These are phyloP conservation scores for Debaryomyces coudertii DNA, from an alignment of 1,139 yeast species.

Conservation along the genomic window DNA sequence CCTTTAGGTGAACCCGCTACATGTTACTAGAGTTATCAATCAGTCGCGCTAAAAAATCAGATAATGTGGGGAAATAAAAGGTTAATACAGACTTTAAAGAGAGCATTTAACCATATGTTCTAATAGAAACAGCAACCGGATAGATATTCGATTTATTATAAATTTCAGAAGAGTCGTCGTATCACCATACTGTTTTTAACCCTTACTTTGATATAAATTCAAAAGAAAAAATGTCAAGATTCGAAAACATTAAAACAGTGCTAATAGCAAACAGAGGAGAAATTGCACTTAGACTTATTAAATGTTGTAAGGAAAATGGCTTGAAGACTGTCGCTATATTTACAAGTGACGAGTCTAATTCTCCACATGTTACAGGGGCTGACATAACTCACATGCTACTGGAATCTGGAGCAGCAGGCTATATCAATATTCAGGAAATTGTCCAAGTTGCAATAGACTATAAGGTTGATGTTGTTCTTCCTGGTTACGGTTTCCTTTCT, in stretches of 20 bases:
- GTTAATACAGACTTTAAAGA: no score
- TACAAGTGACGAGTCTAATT: constrained; percentile 45
- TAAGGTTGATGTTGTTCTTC: constrained; percentile 46
- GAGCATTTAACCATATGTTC: no score
- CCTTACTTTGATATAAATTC: no score
- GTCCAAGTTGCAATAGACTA: constrained; percentile 35
- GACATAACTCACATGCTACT: constrained; percentile 36
- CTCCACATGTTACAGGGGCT: constrained; percentile 41
- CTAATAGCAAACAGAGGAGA: constrained; percentile 52
- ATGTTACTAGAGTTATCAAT: no score
- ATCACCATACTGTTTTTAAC: no score
- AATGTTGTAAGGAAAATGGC: constrained; percentile 40
- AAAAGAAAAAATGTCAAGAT: no score
- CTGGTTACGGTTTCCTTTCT: constrained; percentile 46
- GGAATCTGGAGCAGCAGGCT: constrained; percentile 45
- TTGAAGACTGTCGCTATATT: constrained; percentile 43
- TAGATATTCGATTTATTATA: no score
- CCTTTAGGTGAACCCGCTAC: no score
- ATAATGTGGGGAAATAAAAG: no score
- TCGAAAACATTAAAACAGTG: constrained; percentile 25
- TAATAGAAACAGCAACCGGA: no score
- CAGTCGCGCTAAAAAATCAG: no score
- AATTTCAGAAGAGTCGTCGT: no score
- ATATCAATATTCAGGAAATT: constrained; percentile 44
- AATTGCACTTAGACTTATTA: constrained; percentile 46